Evolutionary conservation across 345 rosid species (phyloP).

Genomic region (Camelina sativa): DNA sequence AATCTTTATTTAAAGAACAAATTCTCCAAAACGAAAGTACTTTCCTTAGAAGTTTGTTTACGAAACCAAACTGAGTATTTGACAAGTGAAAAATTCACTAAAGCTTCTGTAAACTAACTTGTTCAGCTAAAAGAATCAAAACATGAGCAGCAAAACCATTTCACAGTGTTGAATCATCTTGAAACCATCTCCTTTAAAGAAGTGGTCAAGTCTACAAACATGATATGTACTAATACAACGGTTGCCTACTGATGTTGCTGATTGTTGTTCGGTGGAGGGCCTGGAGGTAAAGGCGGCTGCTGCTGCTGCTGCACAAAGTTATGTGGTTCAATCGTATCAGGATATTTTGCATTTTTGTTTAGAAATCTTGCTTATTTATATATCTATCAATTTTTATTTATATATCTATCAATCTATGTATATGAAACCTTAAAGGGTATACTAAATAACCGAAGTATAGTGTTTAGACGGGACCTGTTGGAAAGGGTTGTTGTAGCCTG

Average conservation of each 20-base stretch:
- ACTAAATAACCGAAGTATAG: slow-evolving; percentile 4
- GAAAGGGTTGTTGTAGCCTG: slow-evolving; percentile 83
- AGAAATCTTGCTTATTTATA: slow-evolving; percentile 9
- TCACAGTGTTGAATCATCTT: slow-evolving; percentile 20
- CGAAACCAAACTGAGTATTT: slow-evolving; percentile 17
- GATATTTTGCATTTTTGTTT: background rate
- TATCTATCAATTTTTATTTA: background rate
- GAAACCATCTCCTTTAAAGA: slow-evolving; percentile 15
- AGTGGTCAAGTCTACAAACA: slow-evolving; percentile 28
- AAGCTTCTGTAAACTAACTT: slow-evolving; percentile 9
- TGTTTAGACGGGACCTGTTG: slow-evolving; percentile 46
- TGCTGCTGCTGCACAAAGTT: slow-evolving; percentile 36
- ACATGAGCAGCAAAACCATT: slow-evolving; percentile 21
- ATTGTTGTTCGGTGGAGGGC: slow-evolving; percentile 43
- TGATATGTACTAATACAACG: slow-evolving; percentile 29
- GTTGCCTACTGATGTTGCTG: slow-evolving; percentile 43
- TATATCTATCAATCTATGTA: background rate
- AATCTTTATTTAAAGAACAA: background rate
- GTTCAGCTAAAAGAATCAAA: slow-evolving; percentile 21
- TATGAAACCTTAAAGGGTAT: background rate
- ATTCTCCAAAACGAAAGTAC: background rate
- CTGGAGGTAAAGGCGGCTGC: slow-evolving; percentile 44
- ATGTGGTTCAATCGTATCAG: slow-evolving; percentile 5
- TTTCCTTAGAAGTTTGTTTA: background rate
- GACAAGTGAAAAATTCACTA: slow-evolving; percentile 27